phyloP scores from a whole-genome alignment of 2,329 filamentous ascomycete genomes.

The Ophiocordyceps camponoti-floridani region DNA sequence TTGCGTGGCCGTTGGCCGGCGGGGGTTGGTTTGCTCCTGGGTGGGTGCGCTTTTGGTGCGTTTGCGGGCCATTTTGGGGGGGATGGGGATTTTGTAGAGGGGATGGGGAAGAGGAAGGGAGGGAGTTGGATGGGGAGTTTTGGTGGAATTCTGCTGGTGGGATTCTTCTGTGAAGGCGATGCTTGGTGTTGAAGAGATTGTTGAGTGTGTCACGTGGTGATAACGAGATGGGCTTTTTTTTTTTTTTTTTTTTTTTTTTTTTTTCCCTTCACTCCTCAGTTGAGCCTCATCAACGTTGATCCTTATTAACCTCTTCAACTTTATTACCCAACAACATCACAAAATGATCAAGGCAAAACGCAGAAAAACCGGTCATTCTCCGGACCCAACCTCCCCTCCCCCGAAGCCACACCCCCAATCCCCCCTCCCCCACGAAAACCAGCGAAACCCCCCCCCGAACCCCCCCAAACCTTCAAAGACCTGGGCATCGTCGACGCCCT shows the following conservation, averaged over 20 bases:
- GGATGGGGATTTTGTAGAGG: background rate
- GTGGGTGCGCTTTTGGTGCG: conserved; percentile 83
- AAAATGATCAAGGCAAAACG: conserved; percentile 20
- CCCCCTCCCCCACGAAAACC: background rate
- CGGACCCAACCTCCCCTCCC: background rate
- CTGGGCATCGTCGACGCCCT: conserved; percentile 70
- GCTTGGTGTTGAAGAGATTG: background rate
- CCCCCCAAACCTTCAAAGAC: conserved; percentile 46
- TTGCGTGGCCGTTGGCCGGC: conserved; percentile 38
- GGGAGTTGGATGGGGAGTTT: background rate
- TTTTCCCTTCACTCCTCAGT: background rate
- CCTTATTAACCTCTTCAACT: background rate
- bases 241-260: too few species aligned
- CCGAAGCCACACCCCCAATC: background rate
- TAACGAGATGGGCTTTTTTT: too few species aligned
- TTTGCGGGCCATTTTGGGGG: conserved; percentile 52
- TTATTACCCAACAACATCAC: background rate
- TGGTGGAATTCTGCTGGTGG: too few species aligned
- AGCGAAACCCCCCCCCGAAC: background rate
- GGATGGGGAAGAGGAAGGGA: background rate
- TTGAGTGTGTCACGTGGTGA: background rate
- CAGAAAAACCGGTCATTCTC: conserved; percentile 18
- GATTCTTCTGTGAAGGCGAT: too few species aligned
- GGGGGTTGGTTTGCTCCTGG: conserved; percentile 45
- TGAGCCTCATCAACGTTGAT: conserved; percentile 1